Conservation (phyloP, 2,329 filamentous ascomycete species). For the Sclerotinia spermophila region DNA sequence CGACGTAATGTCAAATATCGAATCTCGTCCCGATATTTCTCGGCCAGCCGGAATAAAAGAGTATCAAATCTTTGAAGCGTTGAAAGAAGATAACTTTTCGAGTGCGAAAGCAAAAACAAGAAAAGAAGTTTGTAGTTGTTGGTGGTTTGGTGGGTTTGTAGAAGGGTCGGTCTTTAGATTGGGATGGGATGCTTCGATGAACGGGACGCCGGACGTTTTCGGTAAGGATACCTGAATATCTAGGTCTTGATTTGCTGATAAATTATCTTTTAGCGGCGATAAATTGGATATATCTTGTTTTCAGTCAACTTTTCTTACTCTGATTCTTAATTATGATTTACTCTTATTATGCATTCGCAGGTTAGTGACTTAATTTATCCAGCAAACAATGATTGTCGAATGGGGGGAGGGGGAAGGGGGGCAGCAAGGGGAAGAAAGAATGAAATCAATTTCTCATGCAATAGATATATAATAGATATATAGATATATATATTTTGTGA, state of each 20-base stretch:
- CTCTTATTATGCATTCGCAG: background rate
- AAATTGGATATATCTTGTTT: background rate
- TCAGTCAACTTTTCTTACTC: background rate
- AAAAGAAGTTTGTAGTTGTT: background rate
- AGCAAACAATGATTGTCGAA: background rate
- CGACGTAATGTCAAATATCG: background rate
- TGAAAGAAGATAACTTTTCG: background rate
- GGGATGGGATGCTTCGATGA: background rate
- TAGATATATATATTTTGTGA: background rate
- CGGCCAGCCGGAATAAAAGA: constrained; percentile 17
- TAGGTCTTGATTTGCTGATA: background rate
- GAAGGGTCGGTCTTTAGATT: background rate
- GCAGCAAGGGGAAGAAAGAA: background rate
- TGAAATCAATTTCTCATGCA: background rate
- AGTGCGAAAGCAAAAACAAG: background rate
- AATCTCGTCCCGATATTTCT: constrained; percentile 11
- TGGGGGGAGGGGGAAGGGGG: background rate
- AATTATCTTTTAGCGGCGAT: background rate
- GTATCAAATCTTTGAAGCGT: background rate
- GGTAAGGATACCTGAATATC: background rate
- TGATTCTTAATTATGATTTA: background rate
- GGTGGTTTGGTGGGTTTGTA: constrained; percentile 4
- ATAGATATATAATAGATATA: background rate
- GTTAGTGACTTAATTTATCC: background rate
- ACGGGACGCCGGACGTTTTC: background rate